Conservation (phyloP, 176 grass and related monocot genomes). For the Chloris gayana region DNA sequence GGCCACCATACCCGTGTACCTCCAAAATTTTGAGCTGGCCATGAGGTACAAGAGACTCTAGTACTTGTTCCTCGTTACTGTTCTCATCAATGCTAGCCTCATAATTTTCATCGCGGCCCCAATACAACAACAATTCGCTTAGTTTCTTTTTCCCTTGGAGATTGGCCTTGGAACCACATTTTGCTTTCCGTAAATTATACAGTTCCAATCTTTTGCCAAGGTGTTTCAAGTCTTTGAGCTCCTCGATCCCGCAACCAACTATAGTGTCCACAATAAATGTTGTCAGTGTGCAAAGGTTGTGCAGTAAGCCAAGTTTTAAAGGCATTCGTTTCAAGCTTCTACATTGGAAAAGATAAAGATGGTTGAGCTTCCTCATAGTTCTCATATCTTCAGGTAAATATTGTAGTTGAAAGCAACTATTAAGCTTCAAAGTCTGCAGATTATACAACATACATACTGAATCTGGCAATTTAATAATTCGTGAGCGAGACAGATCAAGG, state of each 20-base stretch:
- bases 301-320: background rate
- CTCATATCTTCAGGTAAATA: background rate
- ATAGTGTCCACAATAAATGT: background rate
- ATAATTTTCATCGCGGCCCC: background rate
- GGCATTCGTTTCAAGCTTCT: background rate
- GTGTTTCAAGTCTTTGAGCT: background rate
- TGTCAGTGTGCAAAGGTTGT: slow-evolving; percentile 6
- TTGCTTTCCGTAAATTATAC: background rate
- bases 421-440: background rate
- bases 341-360: slow-evolving; percentile 19
- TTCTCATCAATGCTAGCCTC: no score
- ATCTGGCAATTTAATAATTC: background rate
- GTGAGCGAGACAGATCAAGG: background rate
- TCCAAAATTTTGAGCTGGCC: background rate
- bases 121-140: background rate
- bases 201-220: slow-evolving; percentile 1
- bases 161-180: background rate
- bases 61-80: background rate
- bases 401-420: background rate
- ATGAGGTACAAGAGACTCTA: slow-evolving; percentile 26
- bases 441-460: background rate
- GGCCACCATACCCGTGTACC: background rate
- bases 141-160: slow-evolving; percentile 9
- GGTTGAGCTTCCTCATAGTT: background rate
- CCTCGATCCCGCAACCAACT: background rate